These are phyloP conservation scores for Phanerochaete sordida DNA, from an alignment of 768 basidiomycete species.

Conservation along the genomic window DNA sequence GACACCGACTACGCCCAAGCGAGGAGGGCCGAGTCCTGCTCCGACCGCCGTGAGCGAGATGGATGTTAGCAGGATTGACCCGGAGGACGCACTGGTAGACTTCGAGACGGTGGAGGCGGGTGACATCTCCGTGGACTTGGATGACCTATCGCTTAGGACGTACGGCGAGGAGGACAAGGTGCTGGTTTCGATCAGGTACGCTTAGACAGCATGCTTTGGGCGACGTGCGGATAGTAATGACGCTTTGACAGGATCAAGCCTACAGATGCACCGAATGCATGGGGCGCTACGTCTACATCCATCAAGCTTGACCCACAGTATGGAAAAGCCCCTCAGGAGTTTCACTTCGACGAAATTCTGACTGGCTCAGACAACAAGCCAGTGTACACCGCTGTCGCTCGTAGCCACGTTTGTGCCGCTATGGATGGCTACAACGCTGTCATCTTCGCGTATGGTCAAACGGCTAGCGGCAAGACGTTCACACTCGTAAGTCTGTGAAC, in stretches of 20 bases:
- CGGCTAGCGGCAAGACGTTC: slow-evolving; percentile 75
- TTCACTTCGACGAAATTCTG: slow-evolving; percentile 73
- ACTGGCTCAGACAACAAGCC: slow-evolving; percentile 79
- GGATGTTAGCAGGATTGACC: slow-evolving; percentile 73
- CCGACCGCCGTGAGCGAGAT: slow-evolving; percentile 57
- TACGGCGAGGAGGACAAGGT: slow-evolving; percentile 82
- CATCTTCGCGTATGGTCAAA: slow-evolving; percentile 93
- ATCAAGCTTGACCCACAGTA: slow-evolving; percentile 61
- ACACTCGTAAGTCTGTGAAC: slow-evolving; percentile 53
- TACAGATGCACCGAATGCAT: slow-evolving; percentile 47
- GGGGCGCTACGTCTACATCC: slow-evolving; percentile 47
- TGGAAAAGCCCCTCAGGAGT: slow-evolving; percentile 49
- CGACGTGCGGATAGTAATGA: too few relatives aligned
- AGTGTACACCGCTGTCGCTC: slow-evolving; percentile 71
- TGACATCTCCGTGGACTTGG: slow-evolving; percentile 68
- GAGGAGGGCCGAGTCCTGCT: slow-evolving; percentile 46
- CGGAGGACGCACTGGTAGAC: slow-evolving; percentile 75
- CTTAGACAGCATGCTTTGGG: background rate
- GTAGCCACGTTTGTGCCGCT: slow-evolving; percentile 80
- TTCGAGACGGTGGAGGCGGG: slow-evolving; percentile 65
- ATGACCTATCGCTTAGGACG: slow-evolving; percentile 46
- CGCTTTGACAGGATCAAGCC: slow-evolving; percentile 56
- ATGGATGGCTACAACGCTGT: slow-evolving; percentile 98
- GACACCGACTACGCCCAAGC: slow-evolving; percentile 32
- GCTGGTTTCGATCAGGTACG: slow-evolving; percentile 76